Base-by-base conservation (phyloP, 495 filamentous ascomycete genomes). In the Penicillium simplicissimum region DNA sequence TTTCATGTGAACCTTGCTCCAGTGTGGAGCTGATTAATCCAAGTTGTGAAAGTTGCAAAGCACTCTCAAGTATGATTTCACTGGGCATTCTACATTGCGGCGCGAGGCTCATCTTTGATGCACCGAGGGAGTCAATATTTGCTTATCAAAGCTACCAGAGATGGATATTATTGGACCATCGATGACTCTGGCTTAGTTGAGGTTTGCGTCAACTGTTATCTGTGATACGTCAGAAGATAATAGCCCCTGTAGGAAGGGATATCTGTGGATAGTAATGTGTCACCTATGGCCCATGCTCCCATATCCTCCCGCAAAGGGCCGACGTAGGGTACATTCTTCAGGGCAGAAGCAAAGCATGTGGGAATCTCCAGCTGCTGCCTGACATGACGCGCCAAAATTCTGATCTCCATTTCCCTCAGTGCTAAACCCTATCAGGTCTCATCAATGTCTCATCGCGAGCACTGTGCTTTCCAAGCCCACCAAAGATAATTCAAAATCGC, bases 311-410 rank as follows among this genome's bases (percentile, higher is more conserved):
- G 35, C 49, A 23, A 8, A 47, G 42, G 9, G 42, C 17, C 4
- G 28, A 4, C 28, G 6, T 5, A 36, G 40, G 42, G 57, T 36
- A 15, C 57, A 59, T 59, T 59, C 48, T 59, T 33, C 47, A 11
- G 31, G 35, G 17, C 21, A n/a, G 21, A 38, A 10, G 11, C 25
- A 47, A 23, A 33, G 43, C 57, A 40, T 59, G 9, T 36, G 52
- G 57, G 57, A 28, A 59, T 17, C 21, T 34, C 4, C 4, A 37
- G 8, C 13, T 28, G 6, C 21, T 31, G n/a, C 17, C 35, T 31
- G 10, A 36, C 36, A 11, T 21, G 13, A 47, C n/a, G 31, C 8
- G 34, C 33, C 23, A 13, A 5, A 31, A 23, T 11, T 48, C 23
- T 42, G 31, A 42, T 36, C 25, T 21, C 2, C 33, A 8, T 28